Evolutionary conservation across 768 basidiomycete species (phyloP).

Genomic region (Mycena kentingensis): DNA sequence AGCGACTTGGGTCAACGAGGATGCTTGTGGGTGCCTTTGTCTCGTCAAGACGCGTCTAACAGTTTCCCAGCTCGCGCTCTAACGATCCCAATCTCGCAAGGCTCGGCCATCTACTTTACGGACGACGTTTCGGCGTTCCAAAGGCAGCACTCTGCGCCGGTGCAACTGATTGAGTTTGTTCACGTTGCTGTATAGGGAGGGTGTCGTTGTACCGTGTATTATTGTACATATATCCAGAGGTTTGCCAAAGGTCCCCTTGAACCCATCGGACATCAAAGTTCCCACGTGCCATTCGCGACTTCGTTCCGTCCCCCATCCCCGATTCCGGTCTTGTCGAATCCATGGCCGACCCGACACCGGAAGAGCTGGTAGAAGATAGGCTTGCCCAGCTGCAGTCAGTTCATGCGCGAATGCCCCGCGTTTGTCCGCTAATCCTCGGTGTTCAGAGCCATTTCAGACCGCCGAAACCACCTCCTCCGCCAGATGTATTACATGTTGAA

Average conservation of each 20-base stretch:
- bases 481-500: conserved; percentile 72
- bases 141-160: not conserved
- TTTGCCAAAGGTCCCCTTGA: too few species aligned
- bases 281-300: not conserved
- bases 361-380: conserved; percentile 46
- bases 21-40: conserved; percentile 18
- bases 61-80: not conserved
- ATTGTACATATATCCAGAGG: too few species aligned
- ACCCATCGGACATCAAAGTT: not conserved
- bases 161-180: conserved; percentile 14
- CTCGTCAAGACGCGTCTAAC: not conserved
- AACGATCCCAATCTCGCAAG: conserved; percentile 2
- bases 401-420: not conserved
- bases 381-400: conserved; percentile 46
- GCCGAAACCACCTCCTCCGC: conserved; percentile 69
- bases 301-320: not conserved
- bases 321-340: conserved; percentile 1
- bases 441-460: conserved; percentile 59
- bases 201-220: too few species aligned
- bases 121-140: conserved; percentile 11
- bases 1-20: conserved; percentile 28
- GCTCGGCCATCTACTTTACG: conserved; percentile 10
- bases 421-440: conserved; percentile 11
- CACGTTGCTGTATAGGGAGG: not conserved
- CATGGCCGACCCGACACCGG: conserved; percentile 27